These are phyloP conservation scores for Phytopythium delawarense DNA, from an alignment of 352 stramenopile genomes.

Conservation along the genomic window DNA sequence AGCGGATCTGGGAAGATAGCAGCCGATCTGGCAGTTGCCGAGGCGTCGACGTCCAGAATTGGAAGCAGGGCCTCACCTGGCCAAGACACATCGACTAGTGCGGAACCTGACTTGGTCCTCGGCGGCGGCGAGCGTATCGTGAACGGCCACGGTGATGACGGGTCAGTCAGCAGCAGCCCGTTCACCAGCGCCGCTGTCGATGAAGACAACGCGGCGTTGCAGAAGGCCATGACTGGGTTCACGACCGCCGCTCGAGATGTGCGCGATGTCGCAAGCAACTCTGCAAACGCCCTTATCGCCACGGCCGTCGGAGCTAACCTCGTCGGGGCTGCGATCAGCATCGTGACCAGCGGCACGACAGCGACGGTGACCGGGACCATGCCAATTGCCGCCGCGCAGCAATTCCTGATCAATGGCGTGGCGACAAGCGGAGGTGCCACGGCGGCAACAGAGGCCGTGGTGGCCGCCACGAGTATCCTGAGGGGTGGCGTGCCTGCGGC, in stretches of 20 bases:
- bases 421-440: conserved; percentile 8
- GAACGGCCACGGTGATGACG: not conserved
- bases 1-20: not conserved
- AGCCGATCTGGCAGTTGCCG: not conserved
- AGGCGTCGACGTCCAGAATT: not conserved
- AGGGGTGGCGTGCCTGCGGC: conserved; percentile 25
- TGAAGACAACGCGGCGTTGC: conserved; percentile 14
- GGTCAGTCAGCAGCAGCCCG: not conserved
- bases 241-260: conserved; percentile 20
- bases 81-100: not conserved
- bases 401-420: conserved; percentile 21
- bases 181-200: not conserved
- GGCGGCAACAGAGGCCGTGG: conserved; percentile 4
- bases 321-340: conserved; percentile 39
- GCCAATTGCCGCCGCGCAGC: conserved; percentile 15
- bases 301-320: conserved; percentile 50
- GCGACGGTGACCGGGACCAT: conserved; percentile 10
- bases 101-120: not conserved
- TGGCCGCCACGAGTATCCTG: not conserved
- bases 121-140: not conserved
- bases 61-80: not conserved
- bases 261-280: conserved; percentile 30
- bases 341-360: conserved; percentile 30
- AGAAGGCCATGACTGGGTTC: conserved; percentile 22
- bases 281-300: conserved; percentile 49